These are phyloP conservation scores for Monilinia fructigena DNA, from an alignment of 2,329 filamentous ascomycete genomes.

Conservation along the genomic window DNA sequence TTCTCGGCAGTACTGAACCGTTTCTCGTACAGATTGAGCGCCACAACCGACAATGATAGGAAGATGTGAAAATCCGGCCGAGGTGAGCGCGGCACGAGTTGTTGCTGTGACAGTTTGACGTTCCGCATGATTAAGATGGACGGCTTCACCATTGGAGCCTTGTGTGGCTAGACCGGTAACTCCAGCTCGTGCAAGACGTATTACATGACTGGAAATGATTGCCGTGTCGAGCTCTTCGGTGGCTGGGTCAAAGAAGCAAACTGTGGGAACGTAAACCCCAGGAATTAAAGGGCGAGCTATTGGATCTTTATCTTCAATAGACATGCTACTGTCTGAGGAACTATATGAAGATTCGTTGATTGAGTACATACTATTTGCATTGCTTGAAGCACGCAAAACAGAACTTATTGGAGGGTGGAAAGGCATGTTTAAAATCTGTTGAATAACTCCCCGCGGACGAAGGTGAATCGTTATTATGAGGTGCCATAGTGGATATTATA, in stretches of 20 bases:
- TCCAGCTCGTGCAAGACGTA: constrained; percentile 59
- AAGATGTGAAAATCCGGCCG: constrained; percentile 55
- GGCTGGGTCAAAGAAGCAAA: constrained; percentile 67
- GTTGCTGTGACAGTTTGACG: constrained; percentile 57
- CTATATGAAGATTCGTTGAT: constrained; percentile 41
- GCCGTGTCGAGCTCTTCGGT: constrained; percentile 66
- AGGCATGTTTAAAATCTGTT: constrained; percentile 44
- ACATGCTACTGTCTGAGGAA: constrained; percentile 46
- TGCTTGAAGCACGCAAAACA: constrained; percentile 31
- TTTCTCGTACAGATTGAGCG: constrained; percentile 64
- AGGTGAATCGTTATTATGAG: constrained; percentile 47
- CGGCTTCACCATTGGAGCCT: constrained; percentile 67
- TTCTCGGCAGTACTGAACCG: constrained; percentile 62
- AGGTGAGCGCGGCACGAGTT: constrained; percentile 59
- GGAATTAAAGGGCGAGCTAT: constrained; percentile 45
- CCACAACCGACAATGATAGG: constrained; percentile 67
- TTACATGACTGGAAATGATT: constrained; percentile 49
- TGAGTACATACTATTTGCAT: constrained; percentile 39
- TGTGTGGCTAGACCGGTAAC: constrained; percentile 62
- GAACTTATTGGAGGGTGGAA: constrained; percentile 33
- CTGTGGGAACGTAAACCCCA: constrained; percentile 70
- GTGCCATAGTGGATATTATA: constrained; percentile 43
- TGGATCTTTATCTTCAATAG: constrained; percentile 39
- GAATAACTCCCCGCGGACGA: constrained; percentile 49
- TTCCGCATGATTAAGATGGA: constrained; percentile 62